These are phyloP conservation scores for Saccharomycopsis capsularis DNA, from an alignment of 805 yeast species.

Conservation along the genomic window DNA sequence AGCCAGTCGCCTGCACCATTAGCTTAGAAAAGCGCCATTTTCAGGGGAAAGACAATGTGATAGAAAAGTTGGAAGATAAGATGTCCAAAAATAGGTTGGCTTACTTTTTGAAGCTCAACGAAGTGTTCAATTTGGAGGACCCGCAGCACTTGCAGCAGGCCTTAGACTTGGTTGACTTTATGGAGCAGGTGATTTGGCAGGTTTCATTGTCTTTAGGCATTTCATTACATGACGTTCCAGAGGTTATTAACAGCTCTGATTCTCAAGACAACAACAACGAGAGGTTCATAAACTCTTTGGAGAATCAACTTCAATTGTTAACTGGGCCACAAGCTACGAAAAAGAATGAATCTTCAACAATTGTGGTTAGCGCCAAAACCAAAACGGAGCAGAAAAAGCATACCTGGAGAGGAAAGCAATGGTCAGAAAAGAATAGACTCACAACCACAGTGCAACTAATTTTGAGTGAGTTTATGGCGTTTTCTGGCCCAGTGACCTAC, in stretches of 20 bases:
- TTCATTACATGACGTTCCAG: neutral
- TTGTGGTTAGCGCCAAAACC: neutral
- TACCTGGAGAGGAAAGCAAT: constrained; percentile 11
- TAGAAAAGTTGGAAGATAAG: constrained; percentile 4
- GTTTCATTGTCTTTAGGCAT: neutral
- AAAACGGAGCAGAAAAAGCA: neutral
- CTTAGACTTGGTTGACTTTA: neutral
- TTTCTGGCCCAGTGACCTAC: neutral
- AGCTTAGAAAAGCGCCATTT: neutral
- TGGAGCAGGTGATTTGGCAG: neutral
- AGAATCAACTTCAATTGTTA: too few species aligned
- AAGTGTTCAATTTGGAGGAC: neutral
- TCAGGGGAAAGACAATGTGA: neutral
- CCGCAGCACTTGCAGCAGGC: neutral
- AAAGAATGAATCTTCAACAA: too few species aligned
- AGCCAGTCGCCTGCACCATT: neutral
- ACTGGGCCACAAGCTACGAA: neutral
- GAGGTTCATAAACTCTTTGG: too few species aligned
- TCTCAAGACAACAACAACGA: neutral
- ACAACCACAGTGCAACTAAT: neutral
- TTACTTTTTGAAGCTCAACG: neutral
- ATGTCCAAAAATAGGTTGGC: constrained; percentile 5
- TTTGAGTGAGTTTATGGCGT: neutral
- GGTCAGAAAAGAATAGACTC: neutral
- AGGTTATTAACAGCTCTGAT: neutral